Conservation (phyloP, 1,284 basidiomycete species). For the Boletus semigastroideus region DNA sequence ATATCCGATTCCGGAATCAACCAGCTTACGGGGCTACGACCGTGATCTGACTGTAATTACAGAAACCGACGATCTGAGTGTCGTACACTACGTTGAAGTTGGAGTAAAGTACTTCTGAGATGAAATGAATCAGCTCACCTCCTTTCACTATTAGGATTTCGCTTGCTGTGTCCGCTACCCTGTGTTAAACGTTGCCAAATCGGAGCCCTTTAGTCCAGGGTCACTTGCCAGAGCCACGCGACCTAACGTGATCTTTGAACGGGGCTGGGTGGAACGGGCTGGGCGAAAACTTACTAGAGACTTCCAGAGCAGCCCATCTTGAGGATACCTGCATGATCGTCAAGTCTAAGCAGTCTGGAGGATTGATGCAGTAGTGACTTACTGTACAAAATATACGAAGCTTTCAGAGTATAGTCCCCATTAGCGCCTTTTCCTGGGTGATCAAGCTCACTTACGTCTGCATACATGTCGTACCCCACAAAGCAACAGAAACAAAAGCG, state of each 20-base stretch:
- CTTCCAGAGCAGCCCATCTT: background rate
- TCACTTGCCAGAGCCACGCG: too few species aligned
- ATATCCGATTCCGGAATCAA: too few species aligned
- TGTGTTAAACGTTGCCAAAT: background rate
- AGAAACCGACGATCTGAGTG: too few species aligned
- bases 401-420: background rate
- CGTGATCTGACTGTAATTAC: background rate
- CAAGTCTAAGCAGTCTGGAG: too few species aligned
- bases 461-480: conserved; percentile 15
- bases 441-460: conserved; percentile 8
- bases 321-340: background rate
- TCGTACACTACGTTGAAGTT: too few species aligned
- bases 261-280: background rate
- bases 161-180: conserved; percentile 1
- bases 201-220: too few species aligned
- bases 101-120: too few species aligned
- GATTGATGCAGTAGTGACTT: background rate
- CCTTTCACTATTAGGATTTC: conserved; percentile 2
- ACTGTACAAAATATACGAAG: conserved; percentile 3
- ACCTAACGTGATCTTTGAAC: background rate
- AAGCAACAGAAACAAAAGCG: conserved; percentile 9
- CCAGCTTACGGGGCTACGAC: too few species aligned
- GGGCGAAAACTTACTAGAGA: too few species aligned
- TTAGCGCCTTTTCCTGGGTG: background rate
- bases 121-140: background rate